These are phyloP conservation scores for Arachis stenosperma DNA, from an alignment of 306 rosid genomes.

Conservation along the genomic window DNA sequence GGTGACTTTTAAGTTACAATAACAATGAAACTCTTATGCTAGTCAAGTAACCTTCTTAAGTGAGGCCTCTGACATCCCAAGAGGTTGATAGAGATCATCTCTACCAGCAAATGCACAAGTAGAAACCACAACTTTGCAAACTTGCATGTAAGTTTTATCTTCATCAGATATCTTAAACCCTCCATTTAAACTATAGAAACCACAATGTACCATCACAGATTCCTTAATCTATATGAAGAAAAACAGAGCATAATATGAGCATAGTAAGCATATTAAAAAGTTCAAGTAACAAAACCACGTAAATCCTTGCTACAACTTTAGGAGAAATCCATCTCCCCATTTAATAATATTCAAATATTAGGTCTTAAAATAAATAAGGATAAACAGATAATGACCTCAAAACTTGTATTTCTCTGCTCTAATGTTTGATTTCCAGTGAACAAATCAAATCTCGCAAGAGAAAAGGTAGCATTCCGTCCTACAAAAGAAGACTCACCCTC, in stretches of 20 bases:
- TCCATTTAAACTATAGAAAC: constrained; percentile 75
- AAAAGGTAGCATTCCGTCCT: constrained; percentile 46
- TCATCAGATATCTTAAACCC: constrained; percentile 74
- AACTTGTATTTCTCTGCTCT: constrained; percentile 68
- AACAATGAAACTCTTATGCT: constrained; percentile 30
- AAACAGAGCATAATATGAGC: constrained; percentile 35
- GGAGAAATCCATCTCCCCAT: too few species aligned
- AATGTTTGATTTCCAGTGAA: constrained; percentile 92
- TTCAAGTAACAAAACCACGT: neutral
- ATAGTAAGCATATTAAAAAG: constrained; percentile 22
- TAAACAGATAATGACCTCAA: constrained; percentile 67
- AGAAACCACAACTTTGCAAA: constrained; percentile 78
- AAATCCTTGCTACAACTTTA: too few species aligned
- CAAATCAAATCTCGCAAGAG: constrained; percentile 65
- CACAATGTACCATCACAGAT: constrained; percentile 72
- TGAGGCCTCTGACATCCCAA: constrained; percentile 83
- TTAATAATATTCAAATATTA: neutral
- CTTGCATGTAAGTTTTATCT: constrained; percentile 67
- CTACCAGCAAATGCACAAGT: constrained; percentile 99
- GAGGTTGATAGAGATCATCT: constrained; percentile 97
- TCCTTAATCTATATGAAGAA: constrained; percentile 61
- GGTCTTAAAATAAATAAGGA: neutral
- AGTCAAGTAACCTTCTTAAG: constrained; percentile 65
- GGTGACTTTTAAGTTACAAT: constrained; percentile 31
- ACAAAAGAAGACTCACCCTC: constrained; percentile 49